A percentile compares a stretch with the other conserved stretches of the same genome.
These are phyloP conservation scores for Fusarium floridanum DNA, from an alignment of 2,329 filamentous ascomycete species.

Conservation along the genomic window DNA sequence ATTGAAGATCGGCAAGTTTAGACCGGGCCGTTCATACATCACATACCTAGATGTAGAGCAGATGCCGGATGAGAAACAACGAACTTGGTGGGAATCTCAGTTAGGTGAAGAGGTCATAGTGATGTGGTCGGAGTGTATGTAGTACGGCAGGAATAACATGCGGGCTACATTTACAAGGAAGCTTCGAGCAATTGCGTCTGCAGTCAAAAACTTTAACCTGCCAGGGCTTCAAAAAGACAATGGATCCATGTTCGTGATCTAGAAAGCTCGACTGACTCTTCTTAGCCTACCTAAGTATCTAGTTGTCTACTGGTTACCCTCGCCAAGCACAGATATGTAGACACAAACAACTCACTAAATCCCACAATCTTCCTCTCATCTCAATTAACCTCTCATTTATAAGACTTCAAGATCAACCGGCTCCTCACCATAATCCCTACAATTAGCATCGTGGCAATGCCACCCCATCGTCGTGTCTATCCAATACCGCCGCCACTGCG, in stretches of 20 bases:
- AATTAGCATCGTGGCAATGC: not conserved
- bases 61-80: no score
- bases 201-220: not conserved
- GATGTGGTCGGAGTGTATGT: not conserved
- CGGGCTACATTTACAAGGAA: not conserved
- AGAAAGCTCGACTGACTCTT: not conserved
- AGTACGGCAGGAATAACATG: not conserved
- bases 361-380: not conserved
- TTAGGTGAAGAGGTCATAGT: not conserved
- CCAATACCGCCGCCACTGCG: constrained; percentile 1
- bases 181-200: not conserved
- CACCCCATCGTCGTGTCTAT: not conserved
- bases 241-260: not conserved
- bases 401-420: not conserved
- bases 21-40: not conserved
- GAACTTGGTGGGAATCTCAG: not conserved
- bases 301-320: not conserved
- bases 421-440: not conserved
- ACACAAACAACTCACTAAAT: not conserved
- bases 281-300: not conserved
- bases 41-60: not conserved
- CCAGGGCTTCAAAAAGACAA: not conserved
- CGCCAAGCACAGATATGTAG: not conserved
- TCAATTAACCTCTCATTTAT: not conserved
- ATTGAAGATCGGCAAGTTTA: not conserved